phyloP scores from a whole-genome alignment of 2,329 filamentous ascomycete species.

The Cytospora paraplurivora region DNA sequence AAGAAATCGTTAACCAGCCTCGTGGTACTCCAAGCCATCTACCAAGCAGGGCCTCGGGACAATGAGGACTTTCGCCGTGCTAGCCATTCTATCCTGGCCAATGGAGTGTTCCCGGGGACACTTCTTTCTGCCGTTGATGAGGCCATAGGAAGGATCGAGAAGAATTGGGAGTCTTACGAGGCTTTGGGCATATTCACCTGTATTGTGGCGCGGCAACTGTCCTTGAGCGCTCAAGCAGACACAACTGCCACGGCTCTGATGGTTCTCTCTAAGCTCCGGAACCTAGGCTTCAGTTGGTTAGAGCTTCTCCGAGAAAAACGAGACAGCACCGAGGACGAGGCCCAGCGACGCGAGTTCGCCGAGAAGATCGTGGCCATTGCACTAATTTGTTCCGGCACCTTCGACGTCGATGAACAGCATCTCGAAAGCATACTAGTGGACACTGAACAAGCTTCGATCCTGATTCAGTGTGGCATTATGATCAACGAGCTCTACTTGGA shows the following conservation, averaged over 20 bases:
- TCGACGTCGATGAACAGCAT: slow-evolving; percentile 43
- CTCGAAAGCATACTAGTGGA: slow-evolving; percentile 36
- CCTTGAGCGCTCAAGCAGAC: slow-evolving; percentile 36
- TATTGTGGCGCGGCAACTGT: slow-evolving; percentile 47
- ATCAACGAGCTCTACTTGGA: slow-evolving; percentile 13
- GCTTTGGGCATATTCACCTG: slow-evolving; percentile 44
- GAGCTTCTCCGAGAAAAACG: slow-evolving; percentile 37
- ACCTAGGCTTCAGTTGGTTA: slow-evolving; percentile 45
- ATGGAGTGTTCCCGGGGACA: slow-evolving; percentile 38
- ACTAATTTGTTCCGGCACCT: slow-evolving; percentile 47
- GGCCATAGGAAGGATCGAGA: slow-evolving; percentile 40
- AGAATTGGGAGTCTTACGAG: slow-evolving; percentile 54
- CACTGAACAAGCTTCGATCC: slow-evolving; percentile 35
- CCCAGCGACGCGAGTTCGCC: slow-evolving; percentile 37
- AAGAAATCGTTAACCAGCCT: slow-evolving; percentile 50
- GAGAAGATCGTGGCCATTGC: slow-evolving; percentile 42
- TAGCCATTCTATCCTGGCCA: slow-evolving; percentile 41
- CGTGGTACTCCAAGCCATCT: slow-evolving; percentile 51
- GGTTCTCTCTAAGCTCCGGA: slow-evolving; percentile 39
- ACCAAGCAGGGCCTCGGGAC: slow-evolving; percentile 47
- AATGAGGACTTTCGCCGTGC: slow-evolving; percentile 34
- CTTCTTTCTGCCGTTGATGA: slow-evolving; percentile 40
- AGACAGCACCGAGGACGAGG: slow-evolving; percentile 32
- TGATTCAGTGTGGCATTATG: slow-evolving; percentile 33
- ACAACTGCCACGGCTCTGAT: slow-evolving; percentile 36